Conservation (phyloP, 192 early-diverging fungal species). For the Mortierella antarctica region DNA sequence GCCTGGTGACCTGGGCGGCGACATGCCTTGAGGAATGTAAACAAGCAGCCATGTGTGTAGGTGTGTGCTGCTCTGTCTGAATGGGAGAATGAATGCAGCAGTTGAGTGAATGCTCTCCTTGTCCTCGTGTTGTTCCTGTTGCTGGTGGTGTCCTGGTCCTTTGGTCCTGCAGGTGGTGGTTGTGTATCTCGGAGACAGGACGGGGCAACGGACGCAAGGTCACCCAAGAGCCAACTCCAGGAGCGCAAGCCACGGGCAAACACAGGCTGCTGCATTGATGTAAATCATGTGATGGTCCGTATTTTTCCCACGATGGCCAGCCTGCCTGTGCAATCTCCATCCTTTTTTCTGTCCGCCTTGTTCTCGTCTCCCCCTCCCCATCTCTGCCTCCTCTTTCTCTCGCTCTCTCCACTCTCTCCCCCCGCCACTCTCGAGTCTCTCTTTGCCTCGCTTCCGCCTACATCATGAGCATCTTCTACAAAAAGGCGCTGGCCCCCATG, state of each 20-base stretch:
- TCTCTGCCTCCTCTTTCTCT: conserved; percentile 4
- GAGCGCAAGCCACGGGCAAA: no score
- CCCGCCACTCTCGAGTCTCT: background rate
- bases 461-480: conserved; percentile 51
- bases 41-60: conserved; percentile 12
- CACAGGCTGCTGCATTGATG: no score
- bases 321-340: background rate
- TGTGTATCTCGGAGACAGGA: no score
- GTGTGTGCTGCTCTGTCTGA: background rate
- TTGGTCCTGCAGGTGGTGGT: no score
- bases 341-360: background rate
- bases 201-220: no score
- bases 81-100: no score
- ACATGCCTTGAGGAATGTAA: conserved; percentile 14
- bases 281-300: background rate
- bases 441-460: background rate
- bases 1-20: background rate
- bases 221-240: no score
- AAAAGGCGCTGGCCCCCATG: conserved; percentile 42
- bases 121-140: no score
- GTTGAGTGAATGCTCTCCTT: no score
- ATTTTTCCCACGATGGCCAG: conserved; percentile 26
- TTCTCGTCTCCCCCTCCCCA: conserved; percentile 1
- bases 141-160: no score
- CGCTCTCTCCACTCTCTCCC: conserved; percentile 4